Evolutionary conservation across 257 asterid species (phyloP).

Genomic region (Rhazya stricta): DNA sequence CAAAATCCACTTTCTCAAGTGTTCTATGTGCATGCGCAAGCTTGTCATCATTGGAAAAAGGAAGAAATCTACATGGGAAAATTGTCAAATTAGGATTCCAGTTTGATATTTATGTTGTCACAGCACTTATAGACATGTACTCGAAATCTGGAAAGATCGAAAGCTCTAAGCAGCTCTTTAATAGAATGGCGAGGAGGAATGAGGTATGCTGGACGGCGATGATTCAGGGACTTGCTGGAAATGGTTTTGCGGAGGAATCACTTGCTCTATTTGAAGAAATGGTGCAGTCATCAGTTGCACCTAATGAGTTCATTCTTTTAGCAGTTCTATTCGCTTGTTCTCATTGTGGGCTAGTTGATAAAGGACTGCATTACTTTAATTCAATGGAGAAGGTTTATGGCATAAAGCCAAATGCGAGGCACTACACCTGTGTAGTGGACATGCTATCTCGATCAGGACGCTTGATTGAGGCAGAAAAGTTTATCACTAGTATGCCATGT

Average conservation of each 20-base stretch:
- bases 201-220: constrained; percentile 77
- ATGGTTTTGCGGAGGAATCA: constrained; percentile 64
- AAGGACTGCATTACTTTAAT: constrained; percentile 57
- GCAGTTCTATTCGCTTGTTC: constrained; percentile 75
- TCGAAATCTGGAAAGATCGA: constrained; percentile 66
- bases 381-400: constrained; percentile 62
- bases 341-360: constrained; percentile 69
- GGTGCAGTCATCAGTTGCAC: constrained; percentile 34
- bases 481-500: constrained; percentile 44
- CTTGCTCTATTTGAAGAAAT: constrained; percentile 52
- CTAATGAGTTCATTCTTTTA: constrained; percentile 53
- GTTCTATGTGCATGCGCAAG: constrained; percentile 63
- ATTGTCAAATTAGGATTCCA: constrained; percentile 58
- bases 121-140: constrained; percentile 75
- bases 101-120: constrained; percentile 52
- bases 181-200: constrained; percentile 40
- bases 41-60: constrained; percentile 60
- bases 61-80: constrained; percentile 52
- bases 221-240: constrained; percentile 86
- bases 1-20: constrained; percentile 68
- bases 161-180: constrained; percentile 45
- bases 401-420: constrained; percentile 47
- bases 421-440: constrained; percentile 59
- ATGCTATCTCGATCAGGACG: constrained; percentile 78
- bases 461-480: constrained; percentile 57